Percentiles rank a stretch among this genome's conserved stretches.
These are phyloP conservation scores for California macrophylla DNA, from an alignment of 441 rosid genomes.

Conservation along the genomic window DNA sequence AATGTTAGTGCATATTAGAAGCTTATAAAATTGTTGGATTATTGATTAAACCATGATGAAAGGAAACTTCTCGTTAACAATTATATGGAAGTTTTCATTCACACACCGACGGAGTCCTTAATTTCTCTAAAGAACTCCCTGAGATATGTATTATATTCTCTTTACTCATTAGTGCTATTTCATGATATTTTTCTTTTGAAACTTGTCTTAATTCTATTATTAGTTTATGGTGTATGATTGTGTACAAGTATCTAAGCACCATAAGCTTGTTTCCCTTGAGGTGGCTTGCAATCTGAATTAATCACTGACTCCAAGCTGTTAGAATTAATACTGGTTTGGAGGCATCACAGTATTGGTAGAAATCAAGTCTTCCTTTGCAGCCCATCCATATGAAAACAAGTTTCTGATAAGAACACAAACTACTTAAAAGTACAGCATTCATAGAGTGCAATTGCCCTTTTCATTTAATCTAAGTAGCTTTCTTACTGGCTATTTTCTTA, in stretches of 20 bases:
- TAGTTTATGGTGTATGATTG: not conserved
- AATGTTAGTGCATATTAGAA: not conserved
- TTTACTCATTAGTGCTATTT: not conserved
- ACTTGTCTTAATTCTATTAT: not conserved
- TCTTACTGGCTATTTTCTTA: conserved; percentile 18
- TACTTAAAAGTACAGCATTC: not conserved
- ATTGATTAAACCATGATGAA: not conserved
- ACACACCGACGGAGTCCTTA: not conserved
- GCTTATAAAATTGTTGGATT: not conserved
- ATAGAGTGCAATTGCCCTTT: conserved; percentile 2
- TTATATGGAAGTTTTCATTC: not conserved
- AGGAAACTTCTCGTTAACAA: not conserved
- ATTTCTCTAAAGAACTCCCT: not conserved
- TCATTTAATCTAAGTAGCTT: not conserved
- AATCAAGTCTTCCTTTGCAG: not conserved
- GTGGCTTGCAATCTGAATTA: not conserved
- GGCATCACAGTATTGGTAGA: not conserved
- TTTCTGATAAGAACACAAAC: not conserved
- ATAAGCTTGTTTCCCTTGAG: not conserved
- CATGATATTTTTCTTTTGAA: not conserved
- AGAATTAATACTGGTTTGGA: not conserved
- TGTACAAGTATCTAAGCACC: not conserved
- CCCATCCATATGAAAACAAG: not conserved
- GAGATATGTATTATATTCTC: not conserved
- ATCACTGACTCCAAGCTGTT: not conserved